Conservation (phyloP, 148 eudicot species). For the Rhododendron simsii region DNA sequence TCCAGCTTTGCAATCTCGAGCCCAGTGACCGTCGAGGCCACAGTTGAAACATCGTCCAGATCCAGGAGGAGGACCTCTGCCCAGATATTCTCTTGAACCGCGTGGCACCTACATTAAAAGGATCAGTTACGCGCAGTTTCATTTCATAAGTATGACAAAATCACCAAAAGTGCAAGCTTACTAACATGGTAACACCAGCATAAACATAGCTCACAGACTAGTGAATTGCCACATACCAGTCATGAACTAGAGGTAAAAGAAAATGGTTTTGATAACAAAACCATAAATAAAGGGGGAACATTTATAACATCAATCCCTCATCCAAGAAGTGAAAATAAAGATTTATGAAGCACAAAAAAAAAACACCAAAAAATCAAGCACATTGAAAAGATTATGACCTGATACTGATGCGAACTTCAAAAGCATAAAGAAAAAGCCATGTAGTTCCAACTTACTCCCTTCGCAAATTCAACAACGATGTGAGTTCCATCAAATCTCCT, state of each 20-base stretch:
- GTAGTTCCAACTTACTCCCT: conserved; percentile 56
- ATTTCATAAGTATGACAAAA: not conserved
- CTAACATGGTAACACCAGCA: not conserved
- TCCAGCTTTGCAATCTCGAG: conserved; percentile 95
- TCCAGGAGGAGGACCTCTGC: conserved; percentile 88
- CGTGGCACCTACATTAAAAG: conserved; percentile 50
- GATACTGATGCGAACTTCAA: not conserved
- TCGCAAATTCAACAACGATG: conserved; percentile 74
- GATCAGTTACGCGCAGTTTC: not conserved
- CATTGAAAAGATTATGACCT: not conserved
- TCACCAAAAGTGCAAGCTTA: not conserved
- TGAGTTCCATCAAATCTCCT: conserved; percentile 81
- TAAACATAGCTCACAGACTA: not conserved
- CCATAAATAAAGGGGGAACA: not conserved
- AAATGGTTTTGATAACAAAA: not conserved
- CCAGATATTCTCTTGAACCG: conserved; percentile 66
- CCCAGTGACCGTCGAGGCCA: conserved; percentile 97
- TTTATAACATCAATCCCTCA: not conserved
- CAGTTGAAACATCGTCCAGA: conserved; percentile 94
- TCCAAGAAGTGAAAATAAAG: not conserved
- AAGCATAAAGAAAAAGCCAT: not conserved
- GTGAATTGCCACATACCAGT: not conserved
- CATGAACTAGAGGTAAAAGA: not conserved
- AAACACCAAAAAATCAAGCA: not conserved
- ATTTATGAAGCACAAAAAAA: not conserved